Base-by-base conservation (phyloP, 768 basidiomycete species). In the Calocera viscosa region DNA sequence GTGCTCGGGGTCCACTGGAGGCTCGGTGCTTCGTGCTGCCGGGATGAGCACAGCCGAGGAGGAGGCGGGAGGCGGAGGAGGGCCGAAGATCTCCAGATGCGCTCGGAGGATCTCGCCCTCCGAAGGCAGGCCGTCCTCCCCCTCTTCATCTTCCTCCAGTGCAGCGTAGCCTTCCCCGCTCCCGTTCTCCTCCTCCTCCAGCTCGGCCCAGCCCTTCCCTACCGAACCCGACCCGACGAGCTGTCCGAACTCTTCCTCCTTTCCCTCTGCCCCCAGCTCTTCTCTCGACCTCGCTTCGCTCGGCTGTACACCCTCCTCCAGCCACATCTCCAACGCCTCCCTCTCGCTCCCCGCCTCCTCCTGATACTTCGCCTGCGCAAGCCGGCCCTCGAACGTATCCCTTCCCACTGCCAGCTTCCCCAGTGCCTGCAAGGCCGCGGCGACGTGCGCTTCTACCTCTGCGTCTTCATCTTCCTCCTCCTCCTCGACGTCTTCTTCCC, bases 311-410 rank as follows among this genome's bases (percentile, higher is more conserved):
- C 22, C 28, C 70, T 65, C 64, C 10, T 85, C 81, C 19, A 87
- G 77, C 87, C 87, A 87, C 24, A 80, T 77, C 69, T 84, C 81
- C 34, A 88, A 79, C 68, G 82, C 83, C 41, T 82, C 80, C 76
- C 86, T 81, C 72, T 87, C 85, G 60, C 43, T 41, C 28, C 32
- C 64, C 33, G 30, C 40, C 53, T 19, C 47, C 69, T 1, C 49
- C 67, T 2, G 17, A 39, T 32, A 28, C 33, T 22, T 49, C 34
- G 65, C 32, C 30, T 1, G 39, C 66, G 38, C 70, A 64, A 38
- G 69, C 67, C 30, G 69, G 30, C 30, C 30, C 17, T 30, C 35
- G 39, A n/a, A 32, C 67, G 33, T 67, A 30, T 60, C 53, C 67
- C 12, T 32, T 33, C 32, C 63, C 67, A 26, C 39, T n/a, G 63